Evolutionary conservation across 768 basidiomycete species (phyloP), one percentile per base, ranked within the genome.

Genomic region (Cubamyces sp.): DNA sequence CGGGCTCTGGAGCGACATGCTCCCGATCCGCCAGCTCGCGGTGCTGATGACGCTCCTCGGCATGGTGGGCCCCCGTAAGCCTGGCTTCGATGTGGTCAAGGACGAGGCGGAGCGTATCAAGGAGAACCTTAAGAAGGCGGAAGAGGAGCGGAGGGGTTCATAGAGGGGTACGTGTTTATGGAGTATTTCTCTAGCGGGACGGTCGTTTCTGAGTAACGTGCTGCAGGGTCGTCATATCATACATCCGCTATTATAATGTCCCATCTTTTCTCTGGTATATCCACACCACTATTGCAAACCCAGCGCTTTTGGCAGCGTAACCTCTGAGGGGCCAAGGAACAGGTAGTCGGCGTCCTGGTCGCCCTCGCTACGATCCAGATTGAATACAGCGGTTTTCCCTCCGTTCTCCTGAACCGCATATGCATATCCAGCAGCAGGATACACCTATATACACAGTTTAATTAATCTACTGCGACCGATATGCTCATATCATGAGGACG

Each of bases 21-120:
- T 54, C 25, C 51, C 60, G 30, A 62, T 60, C 50, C 76, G 84
- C 60, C 82, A 84, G 65, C 54, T 57, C 43, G 77, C 73, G 72
- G 81, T 86, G 54, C 70, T 81, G 54, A 78, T 80, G 64, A 82
- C 85, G 49, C 68, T 87, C 62, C 85, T 82, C 69, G 86, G 86
- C 14, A 76, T 82, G 30, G 76, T 80, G 49, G 66, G 62, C 3
- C 63, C 64, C 26, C 56, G 65, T 16, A 54, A 55, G 60, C 84
- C 84, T 5, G 82, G 82, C 0, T 70, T 80, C 64, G 84, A 85
- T 48, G 71, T 77, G 11, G 51, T 86, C 61, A 73, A 78, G 68
- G 84, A 84, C 15, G 67, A 72, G 64, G 57, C 68, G 43, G 65
- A 68, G 66, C 70, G 65, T 41, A 66, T 71, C 26, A 60, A 64